phyloP scores from a whole-genome alignment of 345 rosid species.

The Euphorbia lathyris region DNA sequence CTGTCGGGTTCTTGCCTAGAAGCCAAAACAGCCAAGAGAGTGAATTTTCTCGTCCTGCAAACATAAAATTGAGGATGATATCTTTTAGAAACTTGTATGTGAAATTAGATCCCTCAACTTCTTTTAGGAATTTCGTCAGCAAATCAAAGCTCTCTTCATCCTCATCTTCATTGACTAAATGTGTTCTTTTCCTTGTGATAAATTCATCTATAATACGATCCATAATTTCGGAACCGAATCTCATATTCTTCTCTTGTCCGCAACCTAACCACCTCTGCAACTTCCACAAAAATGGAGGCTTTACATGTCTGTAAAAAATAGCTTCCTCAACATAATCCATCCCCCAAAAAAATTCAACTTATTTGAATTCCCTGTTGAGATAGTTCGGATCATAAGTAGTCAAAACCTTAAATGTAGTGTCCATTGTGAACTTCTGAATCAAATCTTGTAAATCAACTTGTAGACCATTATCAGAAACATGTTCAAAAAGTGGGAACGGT shows the following conservation, averaged over 20 bases:
- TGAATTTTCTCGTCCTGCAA: conserved; percentile 71
- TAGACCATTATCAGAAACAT: conserved; percentile 24
- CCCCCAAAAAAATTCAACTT: conserved; percentile 41
- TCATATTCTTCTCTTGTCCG: conserved; percentile 58
- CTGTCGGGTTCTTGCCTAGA: conserved; percentile 38
- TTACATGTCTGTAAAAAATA: conserved; percentile 53
- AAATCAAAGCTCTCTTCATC: conserved; percentile 35
- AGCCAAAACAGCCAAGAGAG: conserved; percentile 77
- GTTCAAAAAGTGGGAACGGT: conserved; percentile 44
- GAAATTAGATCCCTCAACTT: conserved; percentile 12
- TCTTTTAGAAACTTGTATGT: conserved; percentile 56
- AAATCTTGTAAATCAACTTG: conserved; percentile 56
- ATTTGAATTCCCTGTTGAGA: conserved; percentile 43
- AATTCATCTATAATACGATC: conserved; percentile 35
- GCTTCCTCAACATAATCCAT: conserved; percentile 54
- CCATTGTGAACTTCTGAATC: conserved; percentile 57
- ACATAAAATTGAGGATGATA: conserved; percentile 53
- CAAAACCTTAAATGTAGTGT: conserved; percentile 46
- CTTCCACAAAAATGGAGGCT: conserved; percentile 62
- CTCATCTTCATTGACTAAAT: conserved; percentile 25
- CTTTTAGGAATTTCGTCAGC: conserved; percentile 39
- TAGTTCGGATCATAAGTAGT: conserved; percentile 52
- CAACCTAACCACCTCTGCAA: conserved; percentile 45
- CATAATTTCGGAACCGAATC: conserved; percentile 37
- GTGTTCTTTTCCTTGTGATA: conserved; percentile 37